phyloP scores from a whole-genome alignment of 31 red algal genomes.

The Odonthalia washingtoniensis region DNA sequence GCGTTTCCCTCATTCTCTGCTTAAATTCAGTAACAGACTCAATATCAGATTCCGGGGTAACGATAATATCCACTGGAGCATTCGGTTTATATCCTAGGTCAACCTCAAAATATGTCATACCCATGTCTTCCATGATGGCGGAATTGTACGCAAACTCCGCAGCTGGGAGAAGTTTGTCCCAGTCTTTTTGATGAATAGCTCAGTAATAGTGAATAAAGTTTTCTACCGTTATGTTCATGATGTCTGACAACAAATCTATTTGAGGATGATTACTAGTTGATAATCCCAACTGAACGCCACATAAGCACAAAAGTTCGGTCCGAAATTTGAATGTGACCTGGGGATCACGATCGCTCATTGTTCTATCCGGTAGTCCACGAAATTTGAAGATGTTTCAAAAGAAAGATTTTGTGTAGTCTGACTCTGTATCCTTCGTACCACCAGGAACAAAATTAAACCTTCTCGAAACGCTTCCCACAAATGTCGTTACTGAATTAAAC shows the following conservation, averaged over 20 bases:
- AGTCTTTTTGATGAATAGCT: slow-evolving; percentile 12
- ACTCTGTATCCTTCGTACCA: too few species aligned
- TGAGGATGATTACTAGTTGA: slow-evolving; percentile 33
- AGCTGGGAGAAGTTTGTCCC: not conserved
- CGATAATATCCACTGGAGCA: slow-evolving; percentile 2
- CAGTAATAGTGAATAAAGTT: slow-evolving; percentile 33
- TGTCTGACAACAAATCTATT: slow-evolving; percentile 3
- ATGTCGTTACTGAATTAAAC: too few species aligned
- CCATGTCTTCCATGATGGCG: slow-evolving; percentile 5
- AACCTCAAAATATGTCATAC: not conserved
- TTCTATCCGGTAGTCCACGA: slow-evolving; percentile 19
- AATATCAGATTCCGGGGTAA: not conserved
- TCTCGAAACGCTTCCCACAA: too few species aligned
- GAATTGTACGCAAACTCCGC: slow-evolving; percentile 42
- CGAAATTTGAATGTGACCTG: slow-evolving; percentile 43
- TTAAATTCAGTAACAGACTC: slow-evolving; percentile 34
- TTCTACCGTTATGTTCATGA: slow-evolving; percentile 26
- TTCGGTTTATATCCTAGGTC: slow-evolving; percentile 22
- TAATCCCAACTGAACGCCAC: not conserved
- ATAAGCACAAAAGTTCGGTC: not conserved
- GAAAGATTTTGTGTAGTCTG: too few species aligned
- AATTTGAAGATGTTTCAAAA: slow-evolving; percentile 29
- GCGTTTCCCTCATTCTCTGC: not conserved
- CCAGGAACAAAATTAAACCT: too few species aligned
- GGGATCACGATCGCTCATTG: slow-evolving; percentile 6